A percentile compares a stretch with the other conserved stretches of the same genome.
Conservation (phyloP, 352 stramenopile genomes). For the Phytophthora ramorum region DNA sequence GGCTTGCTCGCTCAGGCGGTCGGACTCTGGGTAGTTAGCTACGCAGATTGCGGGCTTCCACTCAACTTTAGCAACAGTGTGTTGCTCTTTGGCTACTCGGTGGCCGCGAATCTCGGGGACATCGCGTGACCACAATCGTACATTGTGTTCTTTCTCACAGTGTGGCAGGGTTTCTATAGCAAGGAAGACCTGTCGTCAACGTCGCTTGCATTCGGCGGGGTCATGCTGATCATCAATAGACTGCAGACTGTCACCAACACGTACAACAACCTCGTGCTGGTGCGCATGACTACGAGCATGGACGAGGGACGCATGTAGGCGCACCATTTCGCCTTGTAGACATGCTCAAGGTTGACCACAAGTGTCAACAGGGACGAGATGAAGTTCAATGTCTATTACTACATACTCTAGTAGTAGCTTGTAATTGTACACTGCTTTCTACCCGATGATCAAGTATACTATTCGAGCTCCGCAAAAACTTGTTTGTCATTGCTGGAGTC, state of each 20-base stretch:
- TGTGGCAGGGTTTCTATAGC: conserved; percentile 58
- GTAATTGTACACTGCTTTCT: no score
- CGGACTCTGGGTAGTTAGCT: conserved; percentile 54
- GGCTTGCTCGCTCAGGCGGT: conserved; percentile 36
- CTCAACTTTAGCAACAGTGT: conserved; percentile 39
- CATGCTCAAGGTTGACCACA: no score
- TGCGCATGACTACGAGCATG: conserved; percentile 71
- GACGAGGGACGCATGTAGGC: conserved; percentile 48
- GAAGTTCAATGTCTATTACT: no score
- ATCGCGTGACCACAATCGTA: conserved; percentile 45
- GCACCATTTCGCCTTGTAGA: conserved; percentile 33
- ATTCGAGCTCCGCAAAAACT: no score
- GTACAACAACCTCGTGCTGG: conserved; percentile 62
- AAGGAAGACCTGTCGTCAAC: conserved; percentile 51
- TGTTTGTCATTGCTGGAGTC: no score
- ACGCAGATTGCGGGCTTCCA: conserved; percentile 53
- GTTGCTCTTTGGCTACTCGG: conserved; percentile 52
- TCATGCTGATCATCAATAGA: conserved; percentile 55
- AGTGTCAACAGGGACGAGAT: no score
- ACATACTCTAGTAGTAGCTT: no score
- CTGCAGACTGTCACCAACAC: conserved; percentile 54
- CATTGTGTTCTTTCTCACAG: conserved; percentile 66
- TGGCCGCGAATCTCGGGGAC: conserved; percentile 56
- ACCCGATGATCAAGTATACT: no score
- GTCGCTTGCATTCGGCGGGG: conserved; percentile 47